phyloP scores from a whole-genome alignment of 148 eudicot genomes.

The Chenopodium suecicum region DNA sequence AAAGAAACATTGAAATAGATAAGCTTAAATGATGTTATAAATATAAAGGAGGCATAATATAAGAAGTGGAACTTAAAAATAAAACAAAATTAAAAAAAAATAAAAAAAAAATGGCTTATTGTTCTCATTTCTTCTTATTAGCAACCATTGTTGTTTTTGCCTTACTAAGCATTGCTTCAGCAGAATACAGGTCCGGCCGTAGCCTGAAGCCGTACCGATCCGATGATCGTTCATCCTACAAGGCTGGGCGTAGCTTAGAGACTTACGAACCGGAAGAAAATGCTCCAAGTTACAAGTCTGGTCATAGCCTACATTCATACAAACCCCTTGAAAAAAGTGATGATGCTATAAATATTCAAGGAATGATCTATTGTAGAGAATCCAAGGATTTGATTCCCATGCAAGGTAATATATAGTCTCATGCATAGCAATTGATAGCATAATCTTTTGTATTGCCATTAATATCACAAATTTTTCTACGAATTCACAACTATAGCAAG shows the following conservation, averaged over 20 bases:
- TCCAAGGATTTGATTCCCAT: neutral
- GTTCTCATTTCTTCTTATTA: neutral
- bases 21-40: neutral
- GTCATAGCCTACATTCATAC: neutral
- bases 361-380: constrained; percentile 6
- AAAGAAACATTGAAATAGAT: neutral
- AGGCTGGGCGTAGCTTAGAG: neutral
- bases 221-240: neutral
- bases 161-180: neutral
- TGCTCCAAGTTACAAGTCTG: neutral
- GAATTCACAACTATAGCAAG: too few relatives aligned
- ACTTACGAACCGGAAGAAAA: neutral
- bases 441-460: neutral
- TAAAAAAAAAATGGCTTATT: neutral
- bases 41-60: neutral
- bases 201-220: neutral
- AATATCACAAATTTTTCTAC: too few relatives aligned
- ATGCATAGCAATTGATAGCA: constrained; percentile 3
- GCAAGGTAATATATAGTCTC: neutral
- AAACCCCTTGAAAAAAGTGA: neutral
- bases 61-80: neutral
- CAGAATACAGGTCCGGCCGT: neutral
- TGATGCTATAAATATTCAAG: constrained; percentile 1
- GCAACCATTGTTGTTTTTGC: neutral
- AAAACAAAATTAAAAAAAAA: neutral